Evolutionary conservation across 805 yeast species (phyloP).

Genomic region (Lipomyces mesembrius): DNA sequence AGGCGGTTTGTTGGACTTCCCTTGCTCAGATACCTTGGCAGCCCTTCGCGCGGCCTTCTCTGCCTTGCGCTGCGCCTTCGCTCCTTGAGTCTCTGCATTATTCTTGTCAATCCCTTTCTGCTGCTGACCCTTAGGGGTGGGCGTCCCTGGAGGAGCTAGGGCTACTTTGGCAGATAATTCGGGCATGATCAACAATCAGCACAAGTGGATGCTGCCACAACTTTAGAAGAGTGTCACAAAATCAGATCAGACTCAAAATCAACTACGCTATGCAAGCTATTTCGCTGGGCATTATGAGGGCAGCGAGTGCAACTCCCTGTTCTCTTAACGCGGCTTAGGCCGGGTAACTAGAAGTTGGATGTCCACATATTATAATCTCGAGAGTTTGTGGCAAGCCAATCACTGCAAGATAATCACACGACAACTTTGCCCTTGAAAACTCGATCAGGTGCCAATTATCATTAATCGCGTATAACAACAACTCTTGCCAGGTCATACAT

Average conservation of each 20-base stretch:
- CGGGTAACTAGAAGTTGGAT: not conserved
- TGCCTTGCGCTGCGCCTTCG: slow-evolving; percentile 82
- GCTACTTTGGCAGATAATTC: slow-evolving; percentile 19
- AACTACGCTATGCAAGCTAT: not conserved
- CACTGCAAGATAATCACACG: not conserved
- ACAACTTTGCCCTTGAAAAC: not conserved
- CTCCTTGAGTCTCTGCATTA: slow-evolving; percentile 13
- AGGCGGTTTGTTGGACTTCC: slow-evolving; percentile 18
- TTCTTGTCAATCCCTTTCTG: slow-evolving; percentile 4
- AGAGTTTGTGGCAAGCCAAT: not conserved
- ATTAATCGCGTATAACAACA: no score
- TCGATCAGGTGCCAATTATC: not conserved
- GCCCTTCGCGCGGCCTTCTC: slow-evolving; percentile 94
- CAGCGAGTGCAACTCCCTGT: no score
- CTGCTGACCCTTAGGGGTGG: slow-evolving; percentile 12
- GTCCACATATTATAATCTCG: not conserved
- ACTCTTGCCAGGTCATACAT: not conserved
- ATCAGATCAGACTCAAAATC: not conserved
- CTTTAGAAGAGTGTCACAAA: not conserved
- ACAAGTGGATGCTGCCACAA: not conserved
- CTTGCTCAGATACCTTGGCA: slow-evolving; percentile 66
- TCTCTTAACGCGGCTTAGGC: not conserved
- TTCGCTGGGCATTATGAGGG: not conserved
- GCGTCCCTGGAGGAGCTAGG: not conserved
- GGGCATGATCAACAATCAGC: slow-evolving; percentile 7